Percentiles rank a stretch among this genome's conserved stretches.
phyloP scores from a whole-genome alignment of 2,329 filamentous ascomycete species.

The Alternaria atra region DNA sequence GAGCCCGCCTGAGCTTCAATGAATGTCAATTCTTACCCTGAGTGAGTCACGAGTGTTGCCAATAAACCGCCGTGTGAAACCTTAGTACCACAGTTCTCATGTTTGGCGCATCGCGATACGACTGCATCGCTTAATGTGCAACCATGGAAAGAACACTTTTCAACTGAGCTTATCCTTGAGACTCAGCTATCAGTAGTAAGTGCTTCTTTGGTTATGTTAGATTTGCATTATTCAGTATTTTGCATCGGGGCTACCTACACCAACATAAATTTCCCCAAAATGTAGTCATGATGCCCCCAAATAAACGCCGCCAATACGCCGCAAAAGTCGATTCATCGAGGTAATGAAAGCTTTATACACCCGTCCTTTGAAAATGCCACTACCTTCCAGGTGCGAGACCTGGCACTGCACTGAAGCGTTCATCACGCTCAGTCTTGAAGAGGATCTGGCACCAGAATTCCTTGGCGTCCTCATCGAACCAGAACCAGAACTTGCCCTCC shows the following conservation, averaged over 20 bases:
- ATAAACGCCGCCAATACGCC: constrained; percentile 25
- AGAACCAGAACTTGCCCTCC: constrained; percentile 88
- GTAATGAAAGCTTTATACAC: neutral
- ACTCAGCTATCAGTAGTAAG: neutral
- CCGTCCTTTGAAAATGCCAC: neutral
- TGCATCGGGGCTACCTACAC: constrained; percentile 36
- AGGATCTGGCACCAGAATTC: constrained; percentile 98
- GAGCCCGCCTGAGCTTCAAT: neutral
- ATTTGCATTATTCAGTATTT: constrained; percentile 21
- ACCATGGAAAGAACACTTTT: neutral
- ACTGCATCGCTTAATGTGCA: neutral
- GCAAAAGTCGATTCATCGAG: neutral
- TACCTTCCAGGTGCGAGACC: constrained; percentile 64
- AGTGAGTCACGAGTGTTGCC: neutral
- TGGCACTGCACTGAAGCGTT: constrained; percentile 77
- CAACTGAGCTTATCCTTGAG: neutral
- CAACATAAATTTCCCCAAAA: neutral
- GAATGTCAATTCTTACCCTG: neutral
- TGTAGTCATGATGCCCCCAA: neutral
- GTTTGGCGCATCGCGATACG: neutral
- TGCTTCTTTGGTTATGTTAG: constrained; percentile 20
- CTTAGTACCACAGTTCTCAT: neutral
- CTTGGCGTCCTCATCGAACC: constrained; percentile 94
- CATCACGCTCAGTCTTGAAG: constrained; percentile 98
- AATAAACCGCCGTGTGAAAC: neutral